phyloP scores from a whole-genome alignment of 2,329 filamentous ascomycete species.

The Penicillium brasilianum region DNA sequence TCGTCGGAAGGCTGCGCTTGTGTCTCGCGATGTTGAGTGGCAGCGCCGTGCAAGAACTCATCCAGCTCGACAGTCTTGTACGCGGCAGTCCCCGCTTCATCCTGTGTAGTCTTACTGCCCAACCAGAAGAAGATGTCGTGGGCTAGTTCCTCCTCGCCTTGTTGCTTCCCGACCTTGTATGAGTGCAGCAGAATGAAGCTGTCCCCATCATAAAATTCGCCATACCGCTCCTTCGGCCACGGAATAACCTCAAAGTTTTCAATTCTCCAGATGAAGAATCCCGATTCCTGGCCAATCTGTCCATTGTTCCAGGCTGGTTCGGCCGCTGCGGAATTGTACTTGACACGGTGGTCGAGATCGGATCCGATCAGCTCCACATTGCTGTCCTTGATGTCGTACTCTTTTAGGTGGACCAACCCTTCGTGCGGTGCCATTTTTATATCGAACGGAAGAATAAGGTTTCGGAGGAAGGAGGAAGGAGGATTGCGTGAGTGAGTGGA shows the following conservation, averaged over 20 bases:
- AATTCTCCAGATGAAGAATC: slow-evolving; percentile 69
- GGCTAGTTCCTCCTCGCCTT: slow-evolving; percentile 51
- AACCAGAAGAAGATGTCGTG: slow-evolving; percentile 76
- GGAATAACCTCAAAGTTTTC: slow-evolving; percentile 69
- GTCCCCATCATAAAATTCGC: slow-evolving; percentile 70
- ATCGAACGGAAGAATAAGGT: background rate
- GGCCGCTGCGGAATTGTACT: slow-evolving; percentile 67
- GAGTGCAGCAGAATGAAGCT: slow-evolving; percentile 70
- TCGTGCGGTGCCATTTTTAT: slow-evolving; percentile 63
- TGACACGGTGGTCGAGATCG: slow-evolving; percentile 69
- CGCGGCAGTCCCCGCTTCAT: slow-evolving; percentile 70
- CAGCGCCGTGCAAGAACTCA: slow-evolving; percentile 66
- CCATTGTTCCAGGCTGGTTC: slow-evolving; percentile 72
- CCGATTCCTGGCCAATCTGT: slow-evolving; percentile 57
- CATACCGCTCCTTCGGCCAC: slow-evolving; percentile 62
- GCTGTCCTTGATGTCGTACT: slow-evolving; percentile 71
- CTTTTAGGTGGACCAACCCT: slow-evolving; percentile 65
- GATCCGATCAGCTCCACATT: slow-evolving; percentile 70
- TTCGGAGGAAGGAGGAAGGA: background rate
- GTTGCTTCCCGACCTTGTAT: slow-evolving; percentile 53
- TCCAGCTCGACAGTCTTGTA: slow-evolving; percentile 74
- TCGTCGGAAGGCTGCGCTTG: slow-evolving; percentile 64
- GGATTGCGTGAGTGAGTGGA: background rate
- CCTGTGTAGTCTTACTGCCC: slow-evolving; percentile 67
- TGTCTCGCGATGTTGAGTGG: slow-evolving; percentile 69